A percentile compares a stretch with the other conserved stretches of the same genome.
Conservation (phyloP, 345 rosid genomes). For the Eutrema heterophyllum region DNA sequence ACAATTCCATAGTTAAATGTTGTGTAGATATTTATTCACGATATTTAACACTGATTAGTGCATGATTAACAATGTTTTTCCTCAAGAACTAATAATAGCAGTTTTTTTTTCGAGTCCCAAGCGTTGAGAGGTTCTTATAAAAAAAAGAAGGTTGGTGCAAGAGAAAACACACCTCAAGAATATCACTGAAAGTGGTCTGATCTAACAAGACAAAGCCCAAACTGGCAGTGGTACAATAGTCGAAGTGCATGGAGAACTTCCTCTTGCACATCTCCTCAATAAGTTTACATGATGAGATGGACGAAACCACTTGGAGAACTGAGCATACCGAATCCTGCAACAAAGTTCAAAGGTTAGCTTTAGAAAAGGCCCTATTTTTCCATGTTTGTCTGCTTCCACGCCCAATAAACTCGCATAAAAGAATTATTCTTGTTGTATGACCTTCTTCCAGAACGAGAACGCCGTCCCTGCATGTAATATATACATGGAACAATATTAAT, state of each 20-base stretch:
- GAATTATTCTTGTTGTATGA: constrained; percentile 76
- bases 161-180: constrained; percentile 58
- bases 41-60: neutral
- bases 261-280: constrained; percentile 85
- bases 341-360: constrained; percentile 83
- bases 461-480: constrained; percentile 98
- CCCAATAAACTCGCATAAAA: constrained; percentile 95
- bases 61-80: neutral
- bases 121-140: neutral
- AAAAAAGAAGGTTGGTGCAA: neutral
- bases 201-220: constrained; percentile 76
- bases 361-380: constrained; percentile 47
- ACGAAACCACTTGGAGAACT: constrained; percentile 71
- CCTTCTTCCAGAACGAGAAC: constrained; percentile 85
- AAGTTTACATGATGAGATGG: constrained; percentile 83
- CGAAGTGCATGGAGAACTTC: constrained; percentile 83
- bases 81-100: neutral
- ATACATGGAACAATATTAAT: constrained; percentile 83
- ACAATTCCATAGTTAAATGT: neutral
- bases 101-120: neutral
- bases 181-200: constrained; percentile 56
- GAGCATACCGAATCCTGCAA: constrained; percentile 97
- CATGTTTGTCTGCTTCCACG: constrained; percentile 88
- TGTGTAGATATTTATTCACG: neutral
- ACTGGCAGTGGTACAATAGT: constrained; percentile 85